Evolutionary conservation across 108 stramenopile species (phyloP).

Genomic region (Thalassiosira profunda): DNA sequence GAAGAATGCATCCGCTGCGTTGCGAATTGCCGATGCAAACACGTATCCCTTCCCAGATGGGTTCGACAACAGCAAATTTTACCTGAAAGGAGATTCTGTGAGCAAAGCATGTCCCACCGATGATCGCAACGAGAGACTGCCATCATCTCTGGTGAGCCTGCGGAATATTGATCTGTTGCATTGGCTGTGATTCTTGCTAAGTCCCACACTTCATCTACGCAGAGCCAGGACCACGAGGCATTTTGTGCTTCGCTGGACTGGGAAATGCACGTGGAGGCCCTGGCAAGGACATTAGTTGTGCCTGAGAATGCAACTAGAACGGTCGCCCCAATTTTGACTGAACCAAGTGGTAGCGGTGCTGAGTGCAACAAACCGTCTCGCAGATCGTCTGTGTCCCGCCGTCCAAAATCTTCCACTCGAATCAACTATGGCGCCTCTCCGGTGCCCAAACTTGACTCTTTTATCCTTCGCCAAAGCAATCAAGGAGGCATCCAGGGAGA

Average conservation of each 20-base stretch:
- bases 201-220: not conserved
- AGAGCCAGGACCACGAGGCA: conserved; percentile 8
- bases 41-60: conserved; percentile 56
- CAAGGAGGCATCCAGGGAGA: conserved; percentile 74
- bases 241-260: conserved; percentile 47
- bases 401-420: conserved; percentile 2
- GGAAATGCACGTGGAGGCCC: conserved; percentile 72
- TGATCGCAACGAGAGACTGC: too few species aligned
- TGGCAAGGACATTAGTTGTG: conserved; percentile 77
- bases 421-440: conserved; percentile 57
- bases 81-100: too few species aligned
- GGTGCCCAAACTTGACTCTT: conserved; percentile 69
- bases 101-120: too few species aligned
- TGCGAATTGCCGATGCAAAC: conserved; percentile 64
- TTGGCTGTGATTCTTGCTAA: too few species aligned
- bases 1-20: conserved; percentile 65
- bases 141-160: too few species aligned
- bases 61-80: conserved; percentile 66
- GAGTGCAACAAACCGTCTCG: not conserved
- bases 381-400: not conserved
- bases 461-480: conserved; percentile 46
- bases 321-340: conserved; percentile 35
- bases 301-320: conserved; percentile 59
- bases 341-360: not conserved
- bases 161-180: too few species aligned